A percentile compares a stretch with the other conserved stretches of the same genome.
Evolutionary conservation across 495 filamentous ascomycete species (phyloP).

Genomic region (Talaromyces trachyspermus): DNA sequence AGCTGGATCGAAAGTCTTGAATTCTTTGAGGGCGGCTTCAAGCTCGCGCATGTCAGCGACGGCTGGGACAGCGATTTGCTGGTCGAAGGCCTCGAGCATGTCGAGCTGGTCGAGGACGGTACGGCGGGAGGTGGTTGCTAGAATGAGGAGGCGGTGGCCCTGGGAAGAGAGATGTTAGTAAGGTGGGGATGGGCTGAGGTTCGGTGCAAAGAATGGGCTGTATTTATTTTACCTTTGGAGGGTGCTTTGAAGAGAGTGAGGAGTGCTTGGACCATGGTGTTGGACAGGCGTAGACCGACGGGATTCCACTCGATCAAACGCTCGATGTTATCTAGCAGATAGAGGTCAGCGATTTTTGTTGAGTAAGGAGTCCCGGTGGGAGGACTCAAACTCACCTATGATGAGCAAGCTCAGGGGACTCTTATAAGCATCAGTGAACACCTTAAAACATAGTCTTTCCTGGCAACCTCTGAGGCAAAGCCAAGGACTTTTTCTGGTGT

Average conservation of each 20-base stretch:
- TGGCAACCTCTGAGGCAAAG: slow-evolving; percentile 72
- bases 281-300: slow-evolving; percentile 86
- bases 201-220: too few species aligned
- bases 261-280: slow-evolving; percentile 74
- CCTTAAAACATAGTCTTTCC: slow-evolving; percentile 78
- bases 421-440: slow-evolving; percentile 94
- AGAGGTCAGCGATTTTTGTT: too few species aligned
- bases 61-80: slow-evolving; percentile 74
- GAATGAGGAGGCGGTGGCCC: slow-evolving; percentile 75
- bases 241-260: slow-evolving; percentile 75
- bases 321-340: slow-evolving; percentile 94
- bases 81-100: slow-evolving; percentile 66
- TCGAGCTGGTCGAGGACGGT: slow-evolving; percentile 72
- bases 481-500: slow-evolving; percentile 85
- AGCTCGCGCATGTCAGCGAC: slow-evolving; percentile 65
- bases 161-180: too few species aligned
- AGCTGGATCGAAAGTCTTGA: slow-evolving; percentile 51
- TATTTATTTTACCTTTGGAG: too few species aligned
- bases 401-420: slow-evolving; percentile 81
- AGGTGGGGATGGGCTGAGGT: too few species aligned
- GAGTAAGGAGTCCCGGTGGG: too few species aligned
- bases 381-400: too few species aligned
- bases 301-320: slow-evolving; percentile 91
- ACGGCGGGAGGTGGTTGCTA: slow-evolving; percentile 75
- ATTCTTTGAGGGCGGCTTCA: slow-evolving; percentile 53